These are phyloP conservation scores for Papilionanthe hybrid DNA, from an alignment of 116 monocot species.

Conservation along the genomic window DNA sequence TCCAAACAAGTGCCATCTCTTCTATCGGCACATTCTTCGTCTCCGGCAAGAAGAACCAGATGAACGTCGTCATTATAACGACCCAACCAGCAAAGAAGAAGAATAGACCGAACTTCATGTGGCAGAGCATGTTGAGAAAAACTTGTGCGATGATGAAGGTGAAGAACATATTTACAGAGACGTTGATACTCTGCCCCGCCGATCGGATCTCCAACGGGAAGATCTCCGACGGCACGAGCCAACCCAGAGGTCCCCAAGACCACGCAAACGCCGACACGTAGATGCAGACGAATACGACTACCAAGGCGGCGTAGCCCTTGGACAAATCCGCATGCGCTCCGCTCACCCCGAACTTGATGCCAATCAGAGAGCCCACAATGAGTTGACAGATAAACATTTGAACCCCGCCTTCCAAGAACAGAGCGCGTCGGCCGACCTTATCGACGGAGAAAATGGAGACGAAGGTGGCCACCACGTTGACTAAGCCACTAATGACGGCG, in stretches of 20 bases:
- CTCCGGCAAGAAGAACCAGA: slow-evolving; percentile 10
- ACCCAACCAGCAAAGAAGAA: slow-evolving; percentile 10
- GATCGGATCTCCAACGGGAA: slow-evolving; percentile 32
- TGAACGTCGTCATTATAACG: slow-evolving; percentile 9
- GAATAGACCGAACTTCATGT: slow-evolving; percentile 5
- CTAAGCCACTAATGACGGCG: background rate
- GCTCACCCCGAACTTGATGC: background rate
- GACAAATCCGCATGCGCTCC: background rate
- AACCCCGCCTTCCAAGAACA: slow-evolving; percentile 11
- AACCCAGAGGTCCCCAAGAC: slow-evolving; percentile 29
- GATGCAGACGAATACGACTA: slow-evolving; percentile 14
- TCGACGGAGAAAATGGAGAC: slow-evolving; percentile 16
- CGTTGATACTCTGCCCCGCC: slow-evolving; percentile 22
- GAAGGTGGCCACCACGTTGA: slow-evolving; percentile 13
- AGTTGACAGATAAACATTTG: slow-evolving; percentile 13
- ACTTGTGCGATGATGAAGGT: slow-evolving; percentile 13
- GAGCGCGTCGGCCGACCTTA: slow-evolving; percentile 2
- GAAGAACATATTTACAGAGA: slow-evolving; percentile 10
- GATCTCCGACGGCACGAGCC: slow-evolving; percentile 29
- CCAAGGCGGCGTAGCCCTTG: background rate
- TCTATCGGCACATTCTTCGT: slow-evolving; percentile 16
- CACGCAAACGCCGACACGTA: slow-evolving; percentile 25
- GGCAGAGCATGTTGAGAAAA: slow-evolving; percentile 11
- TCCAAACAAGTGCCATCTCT: slow-evolving; percentile 14
- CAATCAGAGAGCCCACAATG: background rate